Evolutionary conservation across 257 asterid species (phyloP).

Genomic region (Dorcoceras hygrometricum): DNA sequence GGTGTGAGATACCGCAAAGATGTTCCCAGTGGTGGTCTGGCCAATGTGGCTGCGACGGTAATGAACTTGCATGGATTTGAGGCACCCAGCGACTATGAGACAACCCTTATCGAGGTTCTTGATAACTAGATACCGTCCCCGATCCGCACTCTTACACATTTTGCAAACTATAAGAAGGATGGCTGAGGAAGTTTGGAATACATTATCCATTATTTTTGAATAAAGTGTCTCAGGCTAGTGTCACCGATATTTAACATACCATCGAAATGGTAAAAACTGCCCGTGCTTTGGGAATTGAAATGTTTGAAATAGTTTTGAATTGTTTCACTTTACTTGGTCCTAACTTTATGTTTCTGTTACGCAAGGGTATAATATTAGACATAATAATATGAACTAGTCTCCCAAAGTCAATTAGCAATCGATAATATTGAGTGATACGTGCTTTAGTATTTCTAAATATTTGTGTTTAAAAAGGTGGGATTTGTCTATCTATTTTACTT

Average conservation of each 20-base stretch:
- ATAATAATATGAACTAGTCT: no score
- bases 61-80: slow-evolving; percentile 84
- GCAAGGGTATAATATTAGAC: no score
- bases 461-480: no score
- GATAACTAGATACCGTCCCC: slow-evolving; percentile 41
- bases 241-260: slow-evolving; percentile 21
- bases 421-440: no score
- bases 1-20: slow-evolving; percentile 82
- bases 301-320: not conserved
- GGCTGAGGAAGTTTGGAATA: slow-evolving; percentile 8
- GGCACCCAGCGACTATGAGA: slow-evolving; percentile 87
- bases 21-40: slow-evolving; percentile 78
- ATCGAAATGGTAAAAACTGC: slow-evolving; percentile 16
- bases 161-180: slow-evolving; percentile 21
- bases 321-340: not conserved
- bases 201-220: slow-evolving; percentile 26
- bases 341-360: no score
- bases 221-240: slow-evolving; percentile 20
- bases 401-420: no score
- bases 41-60: slow-evolving; percentile 92
- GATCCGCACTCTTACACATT: slow-evolving; percentile 1
- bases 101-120: slow-evolving; percentile 81
- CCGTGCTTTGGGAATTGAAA: slow-evolving; percentile 13
- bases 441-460: no score
- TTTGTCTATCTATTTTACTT: no score